These are phyloP conservation scores for Dioscorea cayenensis DNA, from an alignment of 116 monocot species.

Conservation along the genomic window DNA sequence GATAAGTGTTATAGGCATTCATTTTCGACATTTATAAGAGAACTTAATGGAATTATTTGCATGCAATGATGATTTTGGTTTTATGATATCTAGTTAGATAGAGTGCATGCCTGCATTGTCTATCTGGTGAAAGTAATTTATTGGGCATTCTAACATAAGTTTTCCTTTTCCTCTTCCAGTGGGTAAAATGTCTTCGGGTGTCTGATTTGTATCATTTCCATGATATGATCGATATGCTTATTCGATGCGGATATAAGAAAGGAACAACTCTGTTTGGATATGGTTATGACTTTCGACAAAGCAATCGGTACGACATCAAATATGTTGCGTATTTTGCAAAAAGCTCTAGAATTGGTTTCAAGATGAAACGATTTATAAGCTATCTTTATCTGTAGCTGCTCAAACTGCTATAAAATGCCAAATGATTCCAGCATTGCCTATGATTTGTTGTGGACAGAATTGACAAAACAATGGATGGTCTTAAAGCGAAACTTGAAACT, in stretches of 20 bases:
- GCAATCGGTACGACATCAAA: conserved; percentile 48
- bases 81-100: no score
- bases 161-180: conserved; percentile 34
- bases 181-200: conserved; percentile 36
- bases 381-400: background rate
- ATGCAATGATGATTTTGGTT: no score
- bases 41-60: no score
- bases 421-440: background rate
- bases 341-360: background rate
- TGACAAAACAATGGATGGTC: conserved; percentile 50
- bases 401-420: background rate
- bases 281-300: conserved; percentile 97
- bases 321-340: background rate
- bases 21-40: no score
- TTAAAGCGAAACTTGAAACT: conserved; percentile 57
- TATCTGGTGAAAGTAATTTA: no score
- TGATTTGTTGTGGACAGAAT: conserved; percentile 43
- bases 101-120: no score
- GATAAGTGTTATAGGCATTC: no score
- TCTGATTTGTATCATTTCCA: conserved; percentile 82
- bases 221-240: conserved; percentile 88
- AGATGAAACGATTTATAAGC: background rate
- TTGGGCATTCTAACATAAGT: background rate
- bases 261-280: conserved; percentile 90
- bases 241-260: conserved; percentile 77